Conservation (phyloP, 2,329 filamentous ascomycete species). For the Fusarium musae region DNA sequence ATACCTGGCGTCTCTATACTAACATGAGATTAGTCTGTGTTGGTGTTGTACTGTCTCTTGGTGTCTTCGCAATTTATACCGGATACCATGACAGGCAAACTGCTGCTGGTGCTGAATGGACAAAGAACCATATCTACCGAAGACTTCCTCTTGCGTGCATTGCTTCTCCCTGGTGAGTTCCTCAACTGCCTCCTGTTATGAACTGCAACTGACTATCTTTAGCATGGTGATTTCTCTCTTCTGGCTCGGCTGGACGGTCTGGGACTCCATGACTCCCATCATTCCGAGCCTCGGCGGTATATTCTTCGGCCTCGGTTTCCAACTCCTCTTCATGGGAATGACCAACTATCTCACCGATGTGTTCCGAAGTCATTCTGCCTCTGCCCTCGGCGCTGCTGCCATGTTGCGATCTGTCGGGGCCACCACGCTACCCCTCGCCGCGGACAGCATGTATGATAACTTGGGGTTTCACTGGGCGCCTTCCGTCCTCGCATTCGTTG, state of each 20-base stretch:
- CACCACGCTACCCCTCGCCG: conserved; percentile 48
- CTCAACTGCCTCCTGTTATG: conserved; percentile 25
- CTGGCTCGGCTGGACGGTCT: conserved; percentile 70
- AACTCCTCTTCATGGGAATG: conserved; percentile 51
- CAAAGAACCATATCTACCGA: conserved; percentile 48
- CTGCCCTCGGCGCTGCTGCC: conserved; percentile 49
- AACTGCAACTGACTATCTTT: conserved; percentile 37
- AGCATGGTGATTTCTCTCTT: conserved; percentile 66
- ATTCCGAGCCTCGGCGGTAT: conserved; percentile 56
- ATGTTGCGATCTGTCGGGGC: conserved; percentile 50
- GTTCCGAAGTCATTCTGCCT: conserved; percentile 48
- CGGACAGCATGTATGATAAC: conserved; percentile 47
- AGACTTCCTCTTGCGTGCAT: conserved; percentile 61
- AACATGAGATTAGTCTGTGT: conserved; percentile 37
- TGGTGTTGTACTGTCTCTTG: conserved; percentile 40
- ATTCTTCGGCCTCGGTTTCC: conserved; percentile 54
- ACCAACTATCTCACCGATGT: conserved; percentile 51
- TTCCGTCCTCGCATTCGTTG: conserved; percentile 48
- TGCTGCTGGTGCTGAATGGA: conserved; percentile 45
- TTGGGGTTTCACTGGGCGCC: conserved; percentile 51
- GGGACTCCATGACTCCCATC: conserved; percentile 43
- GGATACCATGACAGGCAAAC: conserved; percentile 44
- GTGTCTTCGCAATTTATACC: conserved; percentile 42
- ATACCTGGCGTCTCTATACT: neutral
- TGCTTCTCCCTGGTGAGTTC: conserved; percentile 69